Evolutionary conservation across 2,329 filamentous ascomycete species (phyloP).

Genomic region (Bipolaris oryzae): DNA sequence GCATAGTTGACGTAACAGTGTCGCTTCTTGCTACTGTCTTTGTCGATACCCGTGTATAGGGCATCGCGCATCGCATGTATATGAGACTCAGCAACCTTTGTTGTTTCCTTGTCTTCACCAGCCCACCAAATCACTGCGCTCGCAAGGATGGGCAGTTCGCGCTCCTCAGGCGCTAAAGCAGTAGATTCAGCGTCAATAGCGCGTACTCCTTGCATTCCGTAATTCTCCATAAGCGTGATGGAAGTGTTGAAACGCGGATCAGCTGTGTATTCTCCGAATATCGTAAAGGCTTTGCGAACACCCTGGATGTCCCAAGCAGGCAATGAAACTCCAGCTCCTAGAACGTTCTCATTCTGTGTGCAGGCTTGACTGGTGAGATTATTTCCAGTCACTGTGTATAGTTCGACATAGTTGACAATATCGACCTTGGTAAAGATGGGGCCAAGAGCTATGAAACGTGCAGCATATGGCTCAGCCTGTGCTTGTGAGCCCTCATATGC

Average conservation of each 20-base stretch:
- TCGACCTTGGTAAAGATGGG: conserved; percentile 11
- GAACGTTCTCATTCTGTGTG: conserved; percentile 15
- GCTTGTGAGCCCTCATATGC: conserved; percentile 24
- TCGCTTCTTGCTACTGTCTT: conserved; percentile 12
- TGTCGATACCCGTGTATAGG: conserved; percentile 16
- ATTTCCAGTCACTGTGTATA: conserved; percentile 27
- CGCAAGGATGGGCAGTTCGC: conserved; percentile 41
- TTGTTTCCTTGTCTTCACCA: conserved; percentile 15
- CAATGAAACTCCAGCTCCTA: conserved; percentile 23
- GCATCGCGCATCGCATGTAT: conserved; percentile 18
- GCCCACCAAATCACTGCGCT: conserved; percentile 25
- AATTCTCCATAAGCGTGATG: conserved; percentile 28
- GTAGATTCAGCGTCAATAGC: conserved; percentile 15
- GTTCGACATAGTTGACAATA: conserved; percentile 19
- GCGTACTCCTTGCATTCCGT: conserved; percentile 27
- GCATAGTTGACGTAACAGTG: conserved; percentile 46
- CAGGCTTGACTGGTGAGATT: conserved; percentile 19
- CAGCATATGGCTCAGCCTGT: conserved; percentile 22
- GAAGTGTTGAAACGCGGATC: conserved; percentile 28
- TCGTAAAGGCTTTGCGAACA: conserved; percentile 22
- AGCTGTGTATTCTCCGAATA: conserved; percentile 25
- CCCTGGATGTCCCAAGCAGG: conserved; percentile 24
- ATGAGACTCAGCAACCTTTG: conserved; percentile 18
- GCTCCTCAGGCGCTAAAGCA: conserved; percentile 29
- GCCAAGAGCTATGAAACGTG: conserved; percentile 23